Conservation (phyloP, 2,329 filamentous ascomycete genomes). For the Aotearoamyces nothofagi region DNA sequence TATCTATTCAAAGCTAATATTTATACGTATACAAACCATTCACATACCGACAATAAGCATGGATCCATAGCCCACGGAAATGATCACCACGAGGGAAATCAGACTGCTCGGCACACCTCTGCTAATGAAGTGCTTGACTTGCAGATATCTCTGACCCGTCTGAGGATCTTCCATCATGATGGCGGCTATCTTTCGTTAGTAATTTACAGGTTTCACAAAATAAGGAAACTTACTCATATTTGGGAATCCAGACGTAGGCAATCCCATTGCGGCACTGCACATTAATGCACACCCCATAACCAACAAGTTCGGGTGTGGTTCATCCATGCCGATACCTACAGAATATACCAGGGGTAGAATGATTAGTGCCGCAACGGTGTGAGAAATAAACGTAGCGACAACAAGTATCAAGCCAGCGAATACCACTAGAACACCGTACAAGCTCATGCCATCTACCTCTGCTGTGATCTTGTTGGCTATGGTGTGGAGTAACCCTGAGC, state of each 20-base stretch:
- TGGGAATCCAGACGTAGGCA: constrained; percentile 92
- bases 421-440: constrained; percentile 77
- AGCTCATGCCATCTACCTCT: constrained; percentile 58
- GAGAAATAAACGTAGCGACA: constrained; percentile 93
- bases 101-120: constrained; percentile 81
- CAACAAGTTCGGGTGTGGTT: constrained; percentile 84
- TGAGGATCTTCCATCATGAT: constrained; percentile 98
- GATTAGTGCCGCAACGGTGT: constrained; percentile 91
- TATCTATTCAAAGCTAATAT: too few species aligned
- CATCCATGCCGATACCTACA: constrained; percentile 70
- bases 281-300: constrained; percentile 94
- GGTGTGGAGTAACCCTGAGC: constrained; percentile 79
- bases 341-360: constrained; percentile 81
- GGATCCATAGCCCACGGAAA: constrained; percentile 80
- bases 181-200: too few species aligned
- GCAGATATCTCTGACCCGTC: constrained; percentile 80
- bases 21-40: too few species aligned
- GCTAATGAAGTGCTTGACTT: constrained; percentile 88
- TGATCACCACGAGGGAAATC: constrained; percentile 64
- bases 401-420: constrained; percentile 77
- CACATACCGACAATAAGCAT: constrained; percentile 41
- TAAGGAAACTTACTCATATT: constrained; percentile 80
- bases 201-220: too few species aligned
- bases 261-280: constrained; percentile 93
- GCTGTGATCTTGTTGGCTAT: constrained; percentile 66